Percentiles rank a stretch among this genome's conserved stretches.
phyloP scores from a whole-genome alignment of 331 rosid genomes.

The Phaseolus coccineus region DNA sequence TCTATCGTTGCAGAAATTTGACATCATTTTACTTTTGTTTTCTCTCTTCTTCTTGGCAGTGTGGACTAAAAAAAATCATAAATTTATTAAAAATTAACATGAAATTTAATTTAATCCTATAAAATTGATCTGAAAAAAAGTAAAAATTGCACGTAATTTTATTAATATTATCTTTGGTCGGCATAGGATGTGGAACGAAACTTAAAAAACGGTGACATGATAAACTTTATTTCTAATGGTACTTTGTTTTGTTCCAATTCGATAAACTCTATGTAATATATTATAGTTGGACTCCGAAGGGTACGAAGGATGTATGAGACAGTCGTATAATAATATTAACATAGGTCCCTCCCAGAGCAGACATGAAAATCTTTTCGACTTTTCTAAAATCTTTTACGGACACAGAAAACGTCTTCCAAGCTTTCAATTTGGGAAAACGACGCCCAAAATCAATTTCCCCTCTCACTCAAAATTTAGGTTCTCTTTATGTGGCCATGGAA shows the following conservation, averaged over 20 bases:
- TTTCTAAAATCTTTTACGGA: constrained; percentile 40
- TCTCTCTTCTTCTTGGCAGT: no score
- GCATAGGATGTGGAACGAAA: no score
- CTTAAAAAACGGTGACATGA: not conserved
- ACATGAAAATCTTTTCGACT: constrained; percentile 51
- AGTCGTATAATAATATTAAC: constrained; percentile 39
- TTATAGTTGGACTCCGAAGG: constrained; percentile 17
- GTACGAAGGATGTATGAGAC: constrained; percentile 37
- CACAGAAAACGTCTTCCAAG: constrained; percentile 3
- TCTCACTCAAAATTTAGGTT: constrained; percentile 39
- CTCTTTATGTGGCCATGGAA: constrained; percentile 48
- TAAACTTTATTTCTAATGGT: not conserved
- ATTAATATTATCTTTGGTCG: no score
- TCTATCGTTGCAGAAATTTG: no score
- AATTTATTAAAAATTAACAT: no score
- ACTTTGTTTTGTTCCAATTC: not conserved
- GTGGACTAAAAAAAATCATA: no score
- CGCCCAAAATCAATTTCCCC: constrained; percentile 1
- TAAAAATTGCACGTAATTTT: no score
- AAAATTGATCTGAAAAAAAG: no score
- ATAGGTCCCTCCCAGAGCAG: constrained; percentile 50
- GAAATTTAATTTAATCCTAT: no score
- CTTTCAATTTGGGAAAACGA: constrained; percentile 36
- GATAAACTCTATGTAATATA: not conserved
- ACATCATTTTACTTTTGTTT: no score